phyloP scores from a whole-genome alignment of 2,329 filamentous ascomycete species.

The Fusarium mexicanum region DNA sequence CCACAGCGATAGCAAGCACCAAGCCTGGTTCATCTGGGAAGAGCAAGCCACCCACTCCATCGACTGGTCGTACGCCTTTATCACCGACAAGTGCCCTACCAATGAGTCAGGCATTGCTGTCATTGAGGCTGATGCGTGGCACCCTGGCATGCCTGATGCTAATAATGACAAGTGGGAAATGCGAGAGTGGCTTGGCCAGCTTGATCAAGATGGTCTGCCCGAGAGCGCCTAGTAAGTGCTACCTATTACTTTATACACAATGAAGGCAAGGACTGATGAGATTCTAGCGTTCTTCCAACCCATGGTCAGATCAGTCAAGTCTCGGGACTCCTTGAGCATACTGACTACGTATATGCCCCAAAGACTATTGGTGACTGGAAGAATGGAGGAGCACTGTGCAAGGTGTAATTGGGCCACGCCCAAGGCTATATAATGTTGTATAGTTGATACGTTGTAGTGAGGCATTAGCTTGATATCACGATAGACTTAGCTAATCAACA shows the following conservation, averaged over 20 bases:
- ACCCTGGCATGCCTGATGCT: neutral
- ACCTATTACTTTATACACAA: neutral
- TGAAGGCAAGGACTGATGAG: neutral
- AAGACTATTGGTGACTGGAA: neutral
- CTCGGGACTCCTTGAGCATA: neutral
- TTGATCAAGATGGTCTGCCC: too few relatives aligned
- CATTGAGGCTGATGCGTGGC: neutral
- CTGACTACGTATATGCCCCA: neutral
- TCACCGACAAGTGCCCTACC: neutral
- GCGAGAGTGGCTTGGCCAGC: neutral
- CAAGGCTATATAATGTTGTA: neutral
- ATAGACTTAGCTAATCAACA: neutral
- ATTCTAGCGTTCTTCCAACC: neutral
- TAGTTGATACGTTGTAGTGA: neutral
- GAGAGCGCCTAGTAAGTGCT: too few relatives aligned
- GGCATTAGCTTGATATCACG: rapidly evolving
- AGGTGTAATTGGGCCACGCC: neutral
- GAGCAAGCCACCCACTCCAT: neutral
- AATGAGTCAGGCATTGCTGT: neutral
- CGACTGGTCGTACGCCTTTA: neutral
- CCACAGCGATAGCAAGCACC: neutral
- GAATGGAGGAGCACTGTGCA: neutral
- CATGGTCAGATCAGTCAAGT: neutral
- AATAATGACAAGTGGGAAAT: neutral
- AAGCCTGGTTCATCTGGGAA: neutral